Base-by-base conservation (phyloP, 2,329 filamentous ascomycete species). In the Chaetomium strumarium region DNA sequence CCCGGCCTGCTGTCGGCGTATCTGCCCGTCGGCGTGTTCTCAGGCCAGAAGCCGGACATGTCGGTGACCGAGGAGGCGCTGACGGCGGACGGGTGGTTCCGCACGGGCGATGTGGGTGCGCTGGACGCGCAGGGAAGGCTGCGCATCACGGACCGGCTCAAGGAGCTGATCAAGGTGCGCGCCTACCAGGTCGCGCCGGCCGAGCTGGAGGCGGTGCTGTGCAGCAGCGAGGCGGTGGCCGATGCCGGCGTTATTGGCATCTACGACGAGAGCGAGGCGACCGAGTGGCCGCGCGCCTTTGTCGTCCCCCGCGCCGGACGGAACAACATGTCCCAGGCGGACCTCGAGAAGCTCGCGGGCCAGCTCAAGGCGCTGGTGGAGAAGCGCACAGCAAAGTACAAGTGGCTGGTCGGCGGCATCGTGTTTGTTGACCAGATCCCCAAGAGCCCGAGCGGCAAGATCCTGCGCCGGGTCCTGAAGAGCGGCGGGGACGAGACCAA, bases 111-210 rank as follows among this genome's bases (percentile, higher is more conserved):
- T 61, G 78, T 89, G 38, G 83, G 60, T 33, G 54, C 58, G 17
- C 44, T 63, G 29, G 75, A 81, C 58, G 64, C 73, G 16, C 62
- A 75, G 1, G 79, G 78, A 34, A 72, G 75, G 58, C 75, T 88
- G 60, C 78, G 78, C 62, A 85, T 90, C 50, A 83, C 88, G 12
- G 86, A 89, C 63, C 76, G 86, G 33, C 82, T 83, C 66, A 89
- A 90, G 74, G 85, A 80, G 58, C 64, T 74, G 29, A 74, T 75
- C 57, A 74, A 75, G 63, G 70, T 73, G 10, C 66, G 68, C 13
- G 72, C 70, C 9, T 70, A 67, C 55, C 72, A 75, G 60, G 71
- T 75, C 4, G 69, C 70, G 1, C 72, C 72, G 1, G 68, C 71
- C 0, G 72, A 75, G 58, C 58, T 75, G 1, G 72, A 75, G 55